These are phyloP conservation scores for Fraxinus sp. DNA, from an alignment of 305 asterid species.

Conservation along the genomic window DNA sequence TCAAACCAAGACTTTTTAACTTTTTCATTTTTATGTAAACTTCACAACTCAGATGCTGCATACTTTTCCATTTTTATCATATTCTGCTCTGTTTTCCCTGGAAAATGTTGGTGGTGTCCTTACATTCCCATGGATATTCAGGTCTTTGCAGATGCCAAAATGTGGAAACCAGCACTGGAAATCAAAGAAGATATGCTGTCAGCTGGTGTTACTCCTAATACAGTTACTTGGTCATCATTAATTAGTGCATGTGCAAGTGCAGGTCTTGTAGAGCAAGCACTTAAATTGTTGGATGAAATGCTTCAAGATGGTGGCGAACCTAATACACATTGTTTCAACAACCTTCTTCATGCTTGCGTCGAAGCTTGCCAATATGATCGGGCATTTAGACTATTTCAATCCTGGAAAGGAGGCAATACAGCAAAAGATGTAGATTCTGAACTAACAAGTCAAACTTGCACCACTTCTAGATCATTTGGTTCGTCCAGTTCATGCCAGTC, in stretches of 20 bases:
- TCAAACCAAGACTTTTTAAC: slow-evolving; percentile 13
- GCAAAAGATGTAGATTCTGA: slow-evolving; percentile 20
- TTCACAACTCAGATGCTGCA: slow-evolving; percentile 17
- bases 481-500: slow-evolving; percentile 26
- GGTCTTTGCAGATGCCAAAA: slow-evolving; percentile 93
- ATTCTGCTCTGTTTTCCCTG: slow-evolving; percentile 24
- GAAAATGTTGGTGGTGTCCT: slow-evolving; percentile 30
- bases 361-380: slow-evolving; percentile 85
- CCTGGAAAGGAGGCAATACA: slow-evolving; percentile 60
- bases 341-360: slow-evolving; percentile 88
- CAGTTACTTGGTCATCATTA: slow-evolving; percentile 85
- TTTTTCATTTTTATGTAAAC: not conserved
- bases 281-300: slow-evolving; percentile 78
- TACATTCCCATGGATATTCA: slow-evolving; percentile 46
- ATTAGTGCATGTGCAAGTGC: slow-evolving; percentile 88
- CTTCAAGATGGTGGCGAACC: slow-evolving; percentile 75
- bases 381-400: slow-evolving; percentile 78
- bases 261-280: slow-evolving; percentile 80
- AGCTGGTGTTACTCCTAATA: slow-evolving; percentile 72
- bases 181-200: slow-evolving; percentile 80
- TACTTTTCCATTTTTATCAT: slow-evolving; percentile 22
- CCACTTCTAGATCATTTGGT: slow-evolving; percentile 21
- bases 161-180: slow-evolving; percentile 79
- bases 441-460: slow-evolving; percentile 24
- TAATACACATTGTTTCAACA: slow-evolving; percentile 76